Evolutionary conservation across 306 rosid species (phyloP), one percentile per base, ranked within the genome.

Genomic region (Citrullus amarus): DNA sequence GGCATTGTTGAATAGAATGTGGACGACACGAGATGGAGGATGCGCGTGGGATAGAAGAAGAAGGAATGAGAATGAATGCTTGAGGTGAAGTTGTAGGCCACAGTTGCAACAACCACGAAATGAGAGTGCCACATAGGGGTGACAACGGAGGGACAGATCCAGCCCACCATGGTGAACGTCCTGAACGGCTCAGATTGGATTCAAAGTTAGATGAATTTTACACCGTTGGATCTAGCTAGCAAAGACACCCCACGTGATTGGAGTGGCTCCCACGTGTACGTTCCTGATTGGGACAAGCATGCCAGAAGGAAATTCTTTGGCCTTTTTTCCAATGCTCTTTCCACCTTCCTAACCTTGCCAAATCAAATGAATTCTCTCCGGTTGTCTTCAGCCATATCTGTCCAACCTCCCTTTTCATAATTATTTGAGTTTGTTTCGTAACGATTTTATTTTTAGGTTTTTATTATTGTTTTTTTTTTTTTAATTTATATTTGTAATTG

Each of bases 281-380:
- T 18, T 41, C 3, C 53, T 68, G 75, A 68, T 41, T 41, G 75
- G 75, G 75, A 67, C 34, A 68, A 4, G 51, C 75, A 20, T 39
- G 75, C 75, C 75, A 68, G 75, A 68, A 18, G 75, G 54, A 68
- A 4, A 43, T 41, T 68, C 53, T 41, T 68, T 43, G 75, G 36
- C 34, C 54, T 68, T 41, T 63, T 38, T 38, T 25, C 28, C 43
- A 6, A 25, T 22, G 17, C 20, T 0, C 11, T 34, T 62, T 62
- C 44, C 41, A 14, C 44, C 43, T 30, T 32, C 43, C 20, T 30
- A 30, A 30, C 9, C 1, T 13, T 28, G 41, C 34, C 65, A 20
- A 58, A 62, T 34, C 44, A 14, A 62, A 13, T 62, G 4, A 62
- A 62, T 14, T 32, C 5, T 9, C 16, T 13, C 13, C 32, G 43